A percentile compares a stretch with the other conserved stretches of the same genome.
Conservation (phyloP, 352 stramenopile genomes). For the Phytophthora syringae region DNA sequence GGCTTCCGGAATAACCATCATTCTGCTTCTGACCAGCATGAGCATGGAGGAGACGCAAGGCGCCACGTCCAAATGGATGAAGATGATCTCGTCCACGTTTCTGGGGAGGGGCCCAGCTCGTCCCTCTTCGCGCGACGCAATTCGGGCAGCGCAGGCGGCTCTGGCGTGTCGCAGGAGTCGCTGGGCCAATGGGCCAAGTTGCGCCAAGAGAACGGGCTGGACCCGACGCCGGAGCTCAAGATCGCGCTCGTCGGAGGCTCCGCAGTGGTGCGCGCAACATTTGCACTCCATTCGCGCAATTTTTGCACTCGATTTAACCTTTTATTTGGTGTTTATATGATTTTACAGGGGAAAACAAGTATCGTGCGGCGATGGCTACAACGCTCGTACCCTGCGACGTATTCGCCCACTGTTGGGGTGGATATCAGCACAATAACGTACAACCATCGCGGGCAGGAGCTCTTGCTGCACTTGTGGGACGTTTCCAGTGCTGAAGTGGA, state of each 20-base stretch:
- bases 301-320: not conserved
- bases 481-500: slow-evolving; percentile 81
- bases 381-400: slow-evolving; percentile 71
- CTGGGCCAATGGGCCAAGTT: slow-evolving; percentile 26
- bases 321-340: not conserved
- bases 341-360: slow-evolving; percentile 76
- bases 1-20: too few relatives aligned
- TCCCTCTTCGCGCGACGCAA: slow-evolving; percentile 52
- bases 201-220: slow-evolving; percentile 38
- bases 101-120: slow-evolving; percentile 48
- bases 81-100: slow-evolving; percentile 85
- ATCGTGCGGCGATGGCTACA: slow-evolving; percentile 82
- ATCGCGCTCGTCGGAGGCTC: slow-evolving; percentile 82
- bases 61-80: slow-evolving; percentile 77
- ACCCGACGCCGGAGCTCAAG: slow-evolving; percentile 73
- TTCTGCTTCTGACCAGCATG: not conserved
- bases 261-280: slow-evolving; percentile 54
- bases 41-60: slow-evolving; percentile 25
- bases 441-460: slow-evolving; percentile 45
- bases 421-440: slow-evolving; percentile 67
- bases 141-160: slow-evolving; percentile 3
- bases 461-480: slow-evolving; percentile 81
- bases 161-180: slow-evolving; percentile 14
- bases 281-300: too few relatives aligned
- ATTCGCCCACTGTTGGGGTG: slow-evolving; percentile 82